Evolutionary conservation across 2,329 filamentous ascomycete species (phyloP).

Genomic region (Claviceps sp.): DNA sequence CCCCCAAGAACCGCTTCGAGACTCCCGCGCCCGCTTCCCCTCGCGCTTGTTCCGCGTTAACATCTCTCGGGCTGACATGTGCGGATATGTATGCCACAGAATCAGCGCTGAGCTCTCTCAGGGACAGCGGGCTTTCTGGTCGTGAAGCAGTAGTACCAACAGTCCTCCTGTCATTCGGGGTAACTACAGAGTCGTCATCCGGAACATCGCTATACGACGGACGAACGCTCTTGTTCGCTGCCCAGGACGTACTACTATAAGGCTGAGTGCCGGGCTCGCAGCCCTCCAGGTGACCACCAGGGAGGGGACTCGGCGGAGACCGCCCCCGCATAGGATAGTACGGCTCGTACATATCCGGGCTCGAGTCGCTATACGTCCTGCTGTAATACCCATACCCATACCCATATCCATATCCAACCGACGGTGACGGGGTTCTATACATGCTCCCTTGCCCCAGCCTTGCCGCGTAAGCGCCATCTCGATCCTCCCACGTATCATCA

Average conservation of each 20-base stretch:
- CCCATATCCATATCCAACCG: constrained; percentile 29
- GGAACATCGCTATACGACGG: constrained; percentile 25
- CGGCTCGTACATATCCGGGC: constrained; percentile 24
- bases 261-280: constrained; percentile 17
- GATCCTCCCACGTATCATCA: constrained; percentile 14
- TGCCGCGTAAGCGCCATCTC: constrained; percentile 23
- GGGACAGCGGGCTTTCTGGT: background rate
- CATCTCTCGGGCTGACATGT: background rate
- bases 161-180: constrained; percentile 2
- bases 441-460: constrained; percentile 18
- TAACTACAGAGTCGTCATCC: constrained; percentile 9
- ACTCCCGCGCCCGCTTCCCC: background rate
- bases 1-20: constrained; percentile 4
- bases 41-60: constrained; percentile 2
- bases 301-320: constrained; percentile 38
- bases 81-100: background rate
- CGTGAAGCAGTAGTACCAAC: background rate
- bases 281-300: constrained; percentile 29
- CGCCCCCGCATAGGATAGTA: constrained; percentile 37
- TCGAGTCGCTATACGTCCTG: constrained; percentile 23
- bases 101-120: background rate
- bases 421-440: constrained; percentile 27
- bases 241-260: constrained; percentile 22
- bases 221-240: constrained; percentile 24
- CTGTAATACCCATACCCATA: constrained; percentile 26